Evolutionary conservation across 2,329 filamentous ascomycete genomes (phyloP).

Genomic region (Didymella lethalis): DNA sequence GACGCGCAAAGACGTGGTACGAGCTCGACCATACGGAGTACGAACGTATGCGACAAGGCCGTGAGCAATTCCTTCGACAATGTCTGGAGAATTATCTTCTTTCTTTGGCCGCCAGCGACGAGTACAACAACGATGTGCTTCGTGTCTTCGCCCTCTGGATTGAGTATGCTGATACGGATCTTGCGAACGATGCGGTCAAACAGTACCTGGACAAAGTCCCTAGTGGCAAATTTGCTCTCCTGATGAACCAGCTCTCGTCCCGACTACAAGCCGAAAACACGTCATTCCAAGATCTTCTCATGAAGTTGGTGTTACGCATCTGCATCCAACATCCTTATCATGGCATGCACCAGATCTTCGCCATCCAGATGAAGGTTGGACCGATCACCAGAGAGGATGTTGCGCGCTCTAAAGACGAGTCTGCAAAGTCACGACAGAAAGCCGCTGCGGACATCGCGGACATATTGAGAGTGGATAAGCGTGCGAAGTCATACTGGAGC

Average conservation of each 20-base stretch:
- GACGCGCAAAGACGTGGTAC: slow-evolving; percentile 85
- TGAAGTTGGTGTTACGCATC: slow-evolving; percentile 78
- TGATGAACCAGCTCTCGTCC: slow-evolving; percentile 98
- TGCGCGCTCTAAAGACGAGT: slow-evolving; percentile 73
- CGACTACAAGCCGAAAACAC: slow-evolving; percentile 75
- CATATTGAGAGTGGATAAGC: slow-evolving; percentile 63
- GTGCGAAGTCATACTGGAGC: slow-evolving; percentile 68
- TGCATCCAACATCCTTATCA: slow-evolving; percentile 95
- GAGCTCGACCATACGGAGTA: slow-evolving; percentile 90
- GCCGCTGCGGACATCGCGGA: slow-evolving; percentile 76
- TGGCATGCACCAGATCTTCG: slow-evolving; percentile 96
- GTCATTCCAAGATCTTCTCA: slow-evolving; percentile 79
- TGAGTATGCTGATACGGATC: slow-evolving; percentile 77
- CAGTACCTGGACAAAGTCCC: slow-evolving; percentile 77
- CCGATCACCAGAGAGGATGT: slow-evolving; percentile 60
- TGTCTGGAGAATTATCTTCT: slow-evolving; percentile 94
- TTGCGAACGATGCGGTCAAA: slow-evolving; percentile 79
- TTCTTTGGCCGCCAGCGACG: slow-evolving; percentile 82
- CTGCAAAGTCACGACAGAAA: slow-evolving; percentile 74
- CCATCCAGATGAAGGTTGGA: slow-evolving; percentile 60
- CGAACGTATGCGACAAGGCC: slow-evolving; percentile 75
- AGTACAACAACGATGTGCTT: slow-evolving; percentile 86
- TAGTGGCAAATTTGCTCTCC: slow-evolving; percentile 86
- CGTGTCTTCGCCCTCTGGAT: slow-evolving; percentile 96
- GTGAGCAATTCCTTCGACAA: slow-evolving; percentile 83